These are phyloP conservation scores for Melampsora larici-populina DNA, from an alignment of 1,284 basidiomycete species.

Conservation along the genomic window DNA sequence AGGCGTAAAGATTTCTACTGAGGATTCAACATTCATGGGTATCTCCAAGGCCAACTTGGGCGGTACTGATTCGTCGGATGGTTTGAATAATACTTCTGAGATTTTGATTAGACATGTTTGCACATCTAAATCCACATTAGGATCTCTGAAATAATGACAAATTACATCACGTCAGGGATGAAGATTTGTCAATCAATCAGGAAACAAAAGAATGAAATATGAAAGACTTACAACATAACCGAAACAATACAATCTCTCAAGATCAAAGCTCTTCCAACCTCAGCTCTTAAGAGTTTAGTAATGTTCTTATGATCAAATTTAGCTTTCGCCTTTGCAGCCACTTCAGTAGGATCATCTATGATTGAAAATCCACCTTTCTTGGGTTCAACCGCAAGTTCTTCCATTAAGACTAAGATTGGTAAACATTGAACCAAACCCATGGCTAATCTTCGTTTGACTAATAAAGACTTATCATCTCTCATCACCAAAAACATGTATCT, in stretches of 20 bases:
- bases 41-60: conserved; percentile 67
- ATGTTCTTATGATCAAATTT: conserved; percentile 69
- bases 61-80: conserved; percentile 75
- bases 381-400: conserved; percentile 66
- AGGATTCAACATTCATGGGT: conserved; percentile 45
- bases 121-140: conserved; percentile 76
- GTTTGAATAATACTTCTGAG: conserved; percentile 81
- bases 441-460: conserved; percentile 79
- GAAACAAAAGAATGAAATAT: conserved; percentile 26
- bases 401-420: conserved; percentile 79
- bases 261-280: conserved; percentile 76
- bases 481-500: conserved; percentile 87
- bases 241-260: conserved; percentile 75
- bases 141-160: conserved; percentile 59
- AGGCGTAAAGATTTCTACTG: conserved; percentile 32
- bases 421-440: conserved; percentile 80
- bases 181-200: too few relatives aligned
- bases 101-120: conserved; percentile 88
- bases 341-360: conserved; percentile 66
- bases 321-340: conserved; percentile 64
- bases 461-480: conserved; percentile 75
- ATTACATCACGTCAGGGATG: neutral
- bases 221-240: conserved; percentile 66
- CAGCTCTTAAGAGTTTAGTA: conserved; percentile 76
- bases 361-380: conserved; percentile 58